Percentiles rank a stretch among this genome's conserved stretches.
Conservation (phyloP, 2,329 filamentous ascomycete species). For the Stenocarpella maydis region DNA sequence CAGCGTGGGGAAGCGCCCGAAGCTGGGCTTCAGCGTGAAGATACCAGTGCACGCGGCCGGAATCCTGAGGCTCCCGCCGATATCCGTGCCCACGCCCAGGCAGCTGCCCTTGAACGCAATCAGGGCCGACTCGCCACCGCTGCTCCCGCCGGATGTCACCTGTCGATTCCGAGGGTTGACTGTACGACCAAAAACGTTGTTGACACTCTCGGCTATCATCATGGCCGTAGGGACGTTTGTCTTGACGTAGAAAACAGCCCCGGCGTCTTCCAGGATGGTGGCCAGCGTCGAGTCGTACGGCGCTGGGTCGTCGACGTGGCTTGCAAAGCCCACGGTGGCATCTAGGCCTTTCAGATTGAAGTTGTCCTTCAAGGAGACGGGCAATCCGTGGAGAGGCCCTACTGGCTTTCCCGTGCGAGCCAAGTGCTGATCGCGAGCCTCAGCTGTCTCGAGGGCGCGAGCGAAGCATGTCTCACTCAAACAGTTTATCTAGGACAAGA, state of each 20-base stretch:
- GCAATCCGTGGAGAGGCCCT: constrained; percentile 73
- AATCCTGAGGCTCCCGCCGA: constrained; percentile 63
- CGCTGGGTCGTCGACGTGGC: constrained; percentile 66
- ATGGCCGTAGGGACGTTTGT: constrained; percentile 69
- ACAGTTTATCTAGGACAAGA: constrained; percentile 52
- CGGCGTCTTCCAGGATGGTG: constrained; percentile 53
- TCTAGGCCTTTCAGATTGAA: constrained; percentile 70
- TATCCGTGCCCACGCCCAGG: constrained; percentile 71
- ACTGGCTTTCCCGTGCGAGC: constrained; percentile 53
- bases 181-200: constrained; percentile 70
- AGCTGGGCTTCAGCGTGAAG: constrained; percentile 64
- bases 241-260: constrained; percentile 65
- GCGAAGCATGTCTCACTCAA: constrained; percentile 56
- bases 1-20: constrained; percentile 66
- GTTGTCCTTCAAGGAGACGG: constrained; percentile 75
- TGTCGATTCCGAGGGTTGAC: constrained; percentile 67
- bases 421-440: constrained; percentile 58
- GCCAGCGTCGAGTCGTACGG: constrained; percentile 51
- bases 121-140: constrained; percentile 72
- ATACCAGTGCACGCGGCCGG: constrained; percentile 65
- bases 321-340: constrained; percentile 69
- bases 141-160: constrained; percentile 70
- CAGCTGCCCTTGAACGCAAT: constrained; percentile 66
- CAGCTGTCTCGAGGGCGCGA: constrained; percentile 58
- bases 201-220: constrained; percentile 73